Evolutionary conservation across 352 stramenopile genomes (phyloP), one percentile per base, ranked within the genome.

Genomic region (Thalassiosira exigua): DNA sequence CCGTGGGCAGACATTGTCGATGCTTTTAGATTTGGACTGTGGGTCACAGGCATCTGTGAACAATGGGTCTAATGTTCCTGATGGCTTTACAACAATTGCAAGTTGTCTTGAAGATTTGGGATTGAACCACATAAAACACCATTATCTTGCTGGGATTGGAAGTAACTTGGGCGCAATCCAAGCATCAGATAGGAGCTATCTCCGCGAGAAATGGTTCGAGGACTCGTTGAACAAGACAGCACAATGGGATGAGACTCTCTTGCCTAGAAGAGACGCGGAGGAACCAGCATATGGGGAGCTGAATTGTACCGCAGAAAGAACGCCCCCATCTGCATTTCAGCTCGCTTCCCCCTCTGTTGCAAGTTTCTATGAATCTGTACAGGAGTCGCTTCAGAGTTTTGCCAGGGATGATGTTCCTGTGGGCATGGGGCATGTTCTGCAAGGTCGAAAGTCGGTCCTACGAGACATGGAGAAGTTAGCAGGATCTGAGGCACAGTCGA

Each of bases 131-230:
- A 62, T 82, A 0, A 79, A 89, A 29, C 69, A 62, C 9, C 53
- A 77, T 46, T 90, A 91, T 75, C 76, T 91, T n/a, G 54, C 79
- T 50, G 82, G 76, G 22, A 33, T 90, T 21, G 62, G 70, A 26
- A 73, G 41, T 24, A 58, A 27, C 2, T 27, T 77, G 29, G 9
- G 33, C 29, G 57, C 52, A 26, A 42, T 56, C 14, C 19, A 68
- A 54, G 44, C 30, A 19, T 33, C 14, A 36, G 48, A 58, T 19
- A 54, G 22, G 11, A 69, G 54, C 22, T 83, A 66, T 53, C 69
- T 69, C n/a, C 65, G 72, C 68, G 88, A 93, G 48, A 85, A 89
- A 74, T 92, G 85, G 88, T 91, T 90, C 60, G 81, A 91, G 69
- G 81, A 82, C 64, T 67, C 68, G 22, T 64, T 93, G 24, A 69